Conservation (phyloP, 768 basidiomycete species). For the Sporobolomyces pararoseus region DNA sequence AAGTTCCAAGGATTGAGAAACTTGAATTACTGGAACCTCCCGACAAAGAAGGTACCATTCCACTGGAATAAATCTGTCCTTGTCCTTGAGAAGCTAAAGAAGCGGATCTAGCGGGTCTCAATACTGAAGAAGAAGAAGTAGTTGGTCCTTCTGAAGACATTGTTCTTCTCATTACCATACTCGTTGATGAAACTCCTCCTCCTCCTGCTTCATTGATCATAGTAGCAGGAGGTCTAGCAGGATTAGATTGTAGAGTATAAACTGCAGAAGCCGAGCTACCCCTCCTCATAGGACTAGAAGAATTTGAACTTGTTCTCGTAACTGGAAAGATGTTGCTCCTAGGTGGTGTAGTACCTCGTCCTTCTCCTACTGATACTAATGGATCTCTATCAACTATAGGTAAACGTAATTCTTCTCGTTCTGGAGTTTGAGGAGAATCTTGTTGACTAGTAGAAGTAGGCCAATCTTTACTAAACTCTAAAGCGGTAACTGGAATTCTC, state of each 20-base stretch:
- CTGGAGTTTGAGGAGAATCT: no score
- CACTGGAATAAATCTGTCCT: constrained; percentile 4
- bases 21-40: background rate
- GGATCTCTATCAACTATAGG: background rate
- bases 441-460: background rate
- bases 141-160: constrained; percentile 5
- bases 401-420: no score
- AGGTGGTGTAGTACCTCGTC: background rate
- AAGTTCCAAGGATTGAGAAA: constrained; percentile 5
- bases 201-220: background rate
- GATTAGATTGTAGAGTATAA: background rate
- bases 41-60: constrained; percentile 6
- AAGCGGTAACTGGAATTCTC: background rate
- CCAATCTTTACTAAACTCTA: background rate
- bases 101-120: constrained; percentile 2
- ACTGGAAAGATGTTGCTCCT: no score
- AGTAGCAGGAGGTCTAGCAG: background rate
- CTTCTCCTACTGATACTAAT: background rate
- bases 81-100: background rate
- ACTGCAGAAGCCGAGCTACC: constrained; percentile 4
- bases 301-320: background rate
- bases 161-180: background rate
- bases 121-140: background rate
- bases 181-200: background rate
- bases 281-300: constrained; percentile 6